Conservation (phyloP, 768 basidiomycete genomes). For the Lactarius vividus region DNA sequence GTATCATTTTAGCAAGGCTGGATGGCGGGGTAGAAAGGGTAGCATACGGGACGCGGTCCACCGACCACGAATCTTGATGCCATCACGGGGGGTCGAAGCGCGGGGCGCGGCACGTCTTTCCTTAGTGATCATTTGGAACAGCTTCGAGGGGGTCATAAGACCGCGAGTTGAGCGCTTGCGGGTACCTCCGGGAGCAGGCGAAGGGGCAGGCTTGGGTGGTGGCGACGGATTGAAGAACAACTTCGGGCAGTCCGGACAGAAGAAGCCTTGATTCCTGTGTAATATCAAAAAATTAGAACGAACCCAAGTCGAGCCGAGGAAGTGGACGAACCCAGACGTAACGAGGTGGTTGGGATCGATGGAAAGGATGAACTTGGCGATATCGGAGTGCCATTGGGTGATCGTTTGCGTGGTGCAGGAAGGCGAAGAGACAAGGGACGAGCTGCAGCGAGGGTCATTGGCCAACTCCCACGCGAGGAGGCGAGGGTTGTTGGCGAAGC, state of each 20-base stretch:
- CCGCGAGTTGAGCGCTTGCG: slow-evolving; percentile 20
- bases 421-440: slow-evolving; percentile 18
- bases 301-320: neutral
- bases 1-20: neutral
- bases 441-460: slow-evolving; percentile 28
- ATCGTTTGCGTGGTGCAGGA: slow-evolving; percentile 34
- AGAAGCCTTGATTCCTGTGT: slow-evolving; percentile 34
- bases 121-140: slow-evolving; percentile 26
- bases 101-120: slow-evolving; percentile 20
- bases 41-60: slow-evolving; percentile 30
- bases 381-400: slow-evolving; percentile 35
- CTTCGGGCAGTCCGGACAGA: slow-evolving; percentile 37
- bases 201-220: slow-evolving; percentile 7
- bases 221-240: slow-evolving; percentile 28
- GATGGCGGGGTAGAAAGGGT: neutral
- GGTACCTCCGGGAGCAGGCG: slow-evolving; percentile 22
- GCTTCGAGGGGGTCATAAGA: slow-evolving; percentile 25
- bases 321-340: slow-evolving; percentile 33
- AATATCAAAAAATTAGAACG: neutral
- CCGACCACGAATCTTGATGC: slow-evolving; percentile 29
- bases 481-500: slow-evolving; percentile 14
- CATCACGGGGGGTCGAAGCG: slow-evolving; percentile 8
- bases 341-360: slow-evolving; percentile 40
- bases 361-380: slow-evolving; percentile 28
- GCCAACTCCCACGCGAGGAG: slow-evolving; percentile 28